phyloP scores from a whole-genome alignment of 805 yeast genomes.

The Metahyphopichia silvanorum region DNA sequence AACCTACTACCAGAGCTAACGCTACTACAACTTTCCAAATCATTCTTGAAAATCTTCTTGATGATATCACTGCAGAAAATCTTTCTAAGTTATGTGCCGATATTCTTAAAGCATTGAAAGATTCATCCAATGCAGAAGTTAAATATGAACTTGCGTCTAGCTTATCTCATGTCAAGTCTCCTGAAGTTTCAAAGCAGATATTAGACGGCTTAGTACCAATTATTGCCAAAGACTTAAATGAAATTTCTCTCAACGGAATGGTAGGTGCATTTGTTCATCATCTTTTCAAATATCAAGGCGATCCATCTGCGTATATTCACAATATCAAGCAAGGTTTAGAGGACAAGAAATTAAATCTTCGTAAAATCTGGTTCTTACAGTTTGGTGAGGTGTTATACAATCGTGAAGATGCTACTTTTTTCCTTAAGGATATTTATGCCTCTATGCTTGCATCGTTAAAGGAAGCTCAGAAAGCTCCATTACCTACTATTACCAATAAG shows the following conservation, averaged over 20 bases:
- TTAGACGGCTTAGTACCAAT: slow-evolving; percentile 45
- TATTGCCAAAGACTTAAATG: slow-evolving; percentile 76
- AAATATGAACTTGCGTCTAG: slow-evolving; percentile 51
- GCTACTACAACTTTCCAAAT: slow-evolving; percentile 36
- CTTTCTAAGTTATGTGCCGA: slow-evolving; percentile 46
- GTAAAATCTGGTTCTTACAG: slow-evolving; percentile 64
- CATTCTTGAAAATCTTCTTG: slow-evolving; percentile 16
- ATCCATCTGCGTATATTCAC: slow-evolving; percentile 12
- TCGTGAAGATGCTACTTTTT: slow-evolving; percentile 2
- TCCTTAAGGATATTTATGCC: slow-evolving; percentile 16
- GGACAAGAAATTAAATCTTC: slow-evolving; percentile 60
- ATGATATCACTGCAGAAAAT: slow-evolving; percentile 12
- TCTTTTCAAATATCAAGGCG: slow-evolving; percentile 26
- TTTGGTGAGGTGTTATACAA: slow-evolving; percentile 35
- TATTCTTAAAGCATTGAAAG: slow-evolving; percentile 53
- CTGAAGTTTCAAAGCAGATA: slow-evolving; percentile 23
- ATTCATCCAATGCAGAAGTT: slow-evolving; percentile 59
- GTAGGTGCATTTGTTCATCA: slow-evolving; percentile 49
- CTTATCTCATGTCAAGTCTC: slow-evolving; percentile 31
- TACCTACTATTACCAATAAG: slow-evolving; percentile 50
- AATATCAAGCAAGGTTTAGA: slow-evolving; percentile 54
- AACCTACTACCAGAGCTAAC: slow-evolving; percentile 56
- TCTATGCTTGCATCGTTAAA: slow-evolving; percentile 23
- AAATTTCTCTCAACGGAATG: slow-evolving; percentile 49
- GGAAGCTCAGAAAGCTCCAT: slow-evolving; percentile 51